Conservation (phyloP, 228 moss, liverwort and hornwort species). For the Sphagnum fallax region DNA sequence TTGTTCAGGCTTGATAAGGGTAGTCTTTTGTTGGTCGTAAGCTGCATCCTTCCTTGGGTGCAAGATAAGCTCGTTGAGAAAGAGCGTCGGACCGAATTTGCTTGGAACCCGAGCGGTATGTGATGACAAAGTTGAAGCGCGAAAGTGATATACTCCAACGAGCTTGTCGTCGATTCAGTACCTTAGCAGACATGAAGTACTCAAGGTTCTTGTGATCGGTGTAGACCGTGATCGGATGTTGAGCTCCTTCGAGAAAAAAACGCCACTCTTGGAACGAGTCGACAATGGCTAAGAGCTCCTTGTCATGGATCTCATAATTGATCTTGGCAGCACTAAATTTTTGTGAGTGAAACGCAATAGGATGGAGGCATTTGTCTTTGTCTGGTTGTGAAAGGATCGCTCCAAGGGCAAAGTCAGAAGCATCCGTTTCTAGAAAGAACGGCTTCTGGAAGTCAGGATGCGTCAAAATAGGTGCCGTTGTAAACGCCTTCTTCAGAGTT, state of each 20-base stretch:
- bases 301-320: not conserved
- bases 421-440: not conserved
- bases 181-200: not conserved
- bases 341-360: not conserved
- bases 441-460: not conserved
- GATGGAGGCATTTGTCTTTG: not conserved
- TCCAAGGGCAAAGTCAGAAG: not conserved
- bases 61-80: too few species aligned
- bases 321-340: not conserved
- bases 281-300: not conserved
- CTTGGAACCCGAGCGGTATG: too few species aligned
- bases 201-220: constrained; percentile 2
- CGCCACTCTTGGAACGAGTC: not conserved
- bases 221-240: not conserved
- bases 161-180: not conserved
- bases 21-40: too few species aligned
- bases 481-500: not conserved
- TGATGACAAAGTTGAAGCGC: constrained; percentile 2
- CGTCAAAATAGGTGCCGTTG: not conserved
- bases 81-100: too few species aligned
- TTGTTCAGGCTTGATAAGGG: too few species aligned
- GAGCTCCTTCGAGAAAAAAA: not conserved
- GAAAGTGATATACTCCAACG: not conserved
- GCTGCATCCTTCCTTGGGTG: too few species aligned
- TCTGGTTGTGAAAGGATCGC: not conserved